Percentiles rank a stretch among this genome's conserved stretches.
Conservation (phyloP, 108 stramenopile species). For the Cylindrotheca closterium region DNA sequence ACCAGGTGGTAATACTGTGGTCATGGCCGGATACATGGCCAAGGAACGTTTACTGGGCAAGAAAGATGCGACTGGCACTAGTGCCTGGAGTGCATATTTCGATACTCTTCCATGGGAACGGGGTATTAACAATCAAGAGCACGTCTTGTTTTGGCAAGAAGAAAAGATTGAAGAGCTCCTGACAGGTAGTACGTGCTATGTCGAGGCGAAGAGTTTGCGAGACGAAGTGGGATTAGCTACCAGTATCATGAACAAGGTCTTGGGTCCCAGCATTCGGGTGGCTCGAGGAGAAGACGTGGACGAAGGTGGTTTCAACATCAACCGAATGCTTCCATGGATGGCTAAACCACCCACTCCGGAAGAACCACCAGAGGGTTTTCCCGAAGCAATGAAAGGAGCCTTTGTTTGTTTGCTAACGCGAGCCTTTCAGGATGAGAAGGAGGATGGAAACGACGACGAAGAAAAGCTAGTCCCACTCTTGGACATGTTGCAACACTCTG, state of each 20-base stretch:
- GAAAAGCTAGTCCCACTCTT: constrained; percentile 73
- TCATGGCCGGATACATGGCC: constrained; percentile 69
- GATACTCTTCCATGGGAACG: constrained; percentile 69
- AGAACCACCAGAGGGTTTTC: constrained; percentile 25
- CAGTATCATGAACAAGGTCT: constrained; percentile 37
- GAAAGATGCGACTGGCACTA: constrained; percentile 21
- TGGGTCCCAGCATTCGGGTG: constrained; percentile 41
- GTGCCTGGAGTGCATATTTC: constrained; percentile 59
- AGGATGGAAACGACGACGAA: constrained; percentile 49
- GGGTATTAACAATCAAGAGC: constrained; percentile 71
- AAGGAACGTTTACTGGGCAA: constrained; percentile 51
- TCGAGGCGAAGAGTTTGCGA: constrained; percentile 51
- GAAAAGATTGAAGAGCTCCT: constrained; percentile 55
- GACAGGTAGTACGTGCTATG: constrained; percentile 57
- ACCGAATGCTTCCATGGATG: constrained; percentile 26
- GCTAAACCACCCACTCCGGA: neutral
- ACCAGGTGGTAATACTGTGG: constrained; percentile 54
- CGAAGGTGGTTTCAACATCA: constrained; percentile 2
- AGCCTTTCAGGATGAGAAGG: constrained; percentile 67
- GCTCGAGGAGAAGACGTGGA: constrained; percentile 50
- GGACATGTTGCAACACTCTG: constrained; percentile 70
- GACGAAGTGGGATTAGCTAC: constrained; percentile 60
- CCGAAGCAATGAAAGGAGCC: constrained; percentile 63
- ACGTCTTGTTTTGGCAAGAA: constrained; percentile 70
- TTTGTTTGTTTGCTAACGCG: constrained; percentile 70